A percentile compares a stretch with the other conserved stretches of the same genome.
Evolutionary conservation across 1,284 basidiomycete species (phyloP).

Genomic region (Tilletia caries): DNA sequence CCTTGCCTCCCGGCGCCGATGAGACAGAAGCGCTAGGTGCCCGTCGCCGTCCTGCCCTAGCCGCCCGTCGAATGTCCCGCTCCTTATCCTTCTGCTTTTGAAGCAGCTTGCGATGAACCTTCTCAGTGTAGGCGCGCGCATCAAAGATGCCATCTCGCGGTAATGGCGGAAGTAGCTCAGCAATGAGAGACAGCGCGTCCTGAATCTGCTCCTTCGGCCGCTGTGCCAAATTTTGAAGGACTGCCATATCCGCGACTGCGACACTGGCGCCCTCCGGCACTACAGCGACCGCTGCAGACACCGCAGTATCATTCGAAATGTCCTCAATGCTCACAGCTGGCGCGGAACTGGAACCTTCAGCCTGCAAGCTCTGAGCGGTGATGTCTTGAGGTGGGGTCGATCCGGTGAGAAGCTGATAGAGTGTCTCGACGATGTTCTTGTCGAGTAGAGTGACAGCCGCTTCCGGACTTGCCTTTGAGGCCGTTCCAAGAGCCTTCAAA

Average conservation of each 20-base stretch:
- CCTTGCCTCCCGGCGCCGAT: neutral
- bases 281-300: slow-evolving; percentile 30
- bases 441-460: slow-evolving; percentile 45
- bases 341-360: neutral
- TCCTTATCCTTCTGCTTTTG: slow-evolving; percentile 21
- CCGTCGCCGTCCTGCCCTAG: neutral
- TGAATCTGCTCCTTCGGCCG: slow-evolving; percentile 74
- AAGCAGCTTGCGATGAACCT: slow-evolving; percentile 60
- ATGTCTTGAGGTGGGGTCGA: slow-evolving; percentile 19
- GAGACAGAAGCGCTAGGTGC: neutral
- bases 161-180: slow-evolving; percentile 46
- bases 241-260: slow-evolving; percentile 19
- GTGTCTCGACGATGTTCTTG: slow-evolving; percentile 47
- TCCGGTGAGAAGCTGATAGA: slow-evolving; percentile 49
- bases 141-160: slow-evolving; percentile 84
- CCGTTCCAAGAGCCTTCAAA: slow-evolving; percentile 41
- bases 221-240: slow-evolving; percentile 65
- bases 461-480: slow-evolving; percentile 38
- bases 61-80: slow-evolving; percentile 3
- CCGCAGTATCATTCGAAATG: slow-evolving; percentile 19
- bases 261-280: slow-evolving; percentile 23
- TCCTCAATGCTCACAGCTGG: slow-evolving; percentile 13
- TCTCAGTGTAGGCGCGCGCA: slow-evolving; percentile 81
- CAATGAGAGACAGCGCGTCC: slow-evolving; percentile 45
- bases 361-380: neutral